phyloP scores from a whole-genome alignment of 78 protist genomes.

The Carpediemonas membranifera region DNA sequence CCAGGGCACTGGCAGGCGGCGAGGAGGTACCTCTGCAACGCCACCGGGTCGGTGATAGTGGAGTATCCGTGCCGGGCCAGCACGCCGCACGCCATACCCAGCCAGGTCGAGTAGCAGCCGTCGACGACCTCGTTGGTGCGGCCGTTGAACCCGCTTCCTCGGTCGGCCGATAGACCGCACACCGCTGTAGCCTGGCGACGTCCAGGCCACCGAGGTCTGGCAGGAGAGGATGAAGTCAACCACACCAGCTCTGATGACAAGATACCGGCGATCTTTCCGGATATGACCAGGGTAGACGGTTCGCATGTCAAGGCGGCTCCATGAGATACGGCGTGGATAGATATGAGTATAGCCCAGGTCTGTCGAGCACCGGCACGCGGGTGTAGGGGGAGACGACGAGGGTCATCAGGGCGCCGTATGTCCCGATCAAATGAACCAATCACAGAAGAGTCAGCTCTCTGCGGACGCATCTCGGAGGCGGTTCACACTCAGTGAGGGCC shows the following conservation, averaged over 20 bases:
- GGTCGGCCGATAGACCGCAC: slow-evolving; percentile 67
- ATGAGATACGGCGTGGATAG: slow-evolving; percentile 41
- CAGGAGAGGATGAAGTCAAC: slow-evolving; percentile 52
- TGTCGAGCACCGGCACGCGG: too few species aligned
- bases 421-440: too few species aligned
- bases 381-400: too few species aligned
- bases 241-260: background rate
- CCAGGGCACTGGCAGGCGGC: slow-evolving; percentile 29
- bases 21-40: slow-evolving; percentile 57
- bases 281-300: slow-evolving; percentile 44
- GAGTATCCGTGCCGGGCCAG: background rate
- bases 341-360: too few species aligned
- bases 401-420: too few species aligned
- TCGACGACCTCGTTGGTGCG: slow-evolving; percentile 95
- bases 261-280: too few species aligned
- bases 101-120: slow-evolving; percentile 89
- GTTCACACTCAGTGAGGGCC: too few species aligned
- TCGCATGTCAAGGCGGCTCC: slow-evolving; percentile 66
- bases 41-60: slow-evolving; percentile 25
- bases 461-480: too few species aligned
- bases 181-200: slow-evolving; percentile 37
- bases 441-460: too few species aligned
- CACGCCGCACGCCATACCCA: slow-evolving; percentile 54
- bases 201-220: too few species aligned
- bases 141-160: slow-evolving; percentile 88